phyloP scores from a whole-genome alignment of 2,329 filamentous ascomycete genomes.

The Myriangium duriaei region DNA sequence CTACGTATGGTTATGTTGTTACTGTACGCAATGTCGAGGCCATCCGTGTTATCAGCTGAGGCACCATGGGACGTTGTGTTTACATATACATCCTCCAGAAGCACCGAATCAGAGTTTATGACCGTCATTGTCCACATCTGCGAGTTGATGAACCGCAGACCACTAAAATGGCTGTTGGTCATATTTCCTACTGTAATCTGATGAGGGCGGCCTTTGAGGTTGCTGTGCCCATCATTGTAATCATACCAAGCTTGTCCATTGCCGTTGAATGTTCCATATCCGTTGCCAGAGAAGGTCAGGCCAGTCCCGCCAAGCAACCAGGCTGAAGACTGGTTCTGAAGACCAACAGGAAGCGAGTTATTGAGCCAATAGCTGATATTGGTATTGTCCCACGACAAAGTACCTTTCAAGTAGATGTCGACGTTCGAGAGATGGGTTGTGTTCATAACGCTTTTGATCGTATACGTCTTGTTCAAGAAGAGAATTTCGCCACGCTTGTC shows the following conservation, averaged over 20 bases:
- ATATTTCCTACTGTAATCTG: slow-evolving; percentile 39
- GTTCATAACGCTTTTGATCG: slow-evolving; percentile 39
- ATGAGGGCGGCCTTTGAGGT: slow-evolving; percentile 39
- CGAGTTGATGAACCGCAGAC: slow-evolving; percentile 41
- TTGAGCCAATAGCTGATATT: slow-evolving; percentile 41
- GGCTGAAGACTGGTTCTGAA: slow-evolving; percentile 44
- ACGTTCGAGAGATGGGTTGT: slow-evolving; percentile 34
- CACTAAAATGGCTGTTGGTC: slow-evolving; percentile 36
- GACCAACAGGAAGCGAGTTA: slow-evolving; percentile 39
- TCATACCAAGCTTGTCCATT: slow-evolving; percentile 51
- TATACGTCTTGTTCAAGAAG: slow-evolving; percentile 37
- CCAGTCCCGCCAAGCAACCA: slow-evolving; percentile 44
- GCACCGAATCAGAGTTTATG: slow-evolving; percentile 34
- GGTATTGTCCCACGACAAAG: slow-evolving; percentile 28
- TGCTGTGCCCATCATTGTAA: slow-evolving; percentile 30
- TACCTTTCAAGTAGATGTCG: slow-evolving; percentile 37
- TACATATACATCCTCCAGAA: slow-evolving; percentile 40
- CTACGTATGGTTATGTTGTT: slow-evolving; percentile 39
- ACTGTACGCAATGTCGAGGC: slow-evolving; percentile 42
- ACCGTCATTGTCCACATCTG: slow-evolving; percentile 53
- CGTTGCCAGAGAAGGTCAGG: slow-evolving; percentile 38
- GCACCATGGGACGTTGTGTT: slow-evolving; percentile 33
- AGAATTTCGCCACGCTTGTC: slow-evolving; percentile 39
- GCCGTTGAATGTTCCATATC: slow-evolving; percentile 43
- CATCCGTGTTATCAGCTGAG: slow-evolving; percentile 34